Conservation (phyloP, 768 basidiomycete species). For the Pisolithus sp. region DNA sequence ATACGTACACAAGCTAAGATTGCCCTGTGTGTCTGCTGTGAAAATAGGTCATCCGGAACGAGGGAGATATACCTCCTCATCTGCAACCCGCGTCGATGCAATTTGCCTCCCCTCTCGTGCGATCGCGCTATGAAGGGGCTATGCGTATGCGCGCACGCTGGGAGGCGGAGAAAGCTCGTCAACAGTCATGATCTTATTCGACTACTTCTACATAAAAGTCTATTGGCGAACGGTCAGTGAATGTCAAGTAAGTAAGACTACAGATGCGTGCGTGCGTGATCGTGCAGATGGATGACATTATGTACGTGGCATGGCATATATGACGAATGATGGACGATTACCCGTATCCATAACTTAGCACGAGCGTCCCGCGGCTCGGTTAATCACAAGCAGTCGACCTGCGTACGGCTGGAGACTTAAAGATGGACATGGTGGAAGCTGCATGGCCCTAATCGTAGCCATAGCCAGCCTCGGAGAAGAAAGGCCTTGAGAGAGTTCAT, state of each 20-base stretch:
- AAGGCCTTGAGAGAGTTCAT: no score
- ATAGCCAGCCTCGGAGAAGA: no score
- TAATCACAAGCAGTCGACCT: conserved; percentile 13
- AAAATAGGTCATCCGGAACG: conserved; percentile 82
- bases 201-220: conserved; percentile 3
- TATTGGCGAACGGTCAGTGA: conserved; percentile 3
- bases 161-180: conserved; percentile 51
- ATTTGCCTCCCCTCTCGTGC: conserved; percentile 48
- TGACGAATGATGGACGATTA: no score
- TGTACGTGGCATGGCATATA: no score
- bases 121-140: conserved; percentile 62
- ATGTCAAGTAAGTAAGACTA: conserved; percentile 10
- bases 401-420: conserved; percentile 10
- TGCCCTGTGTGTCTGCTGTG: conserved; percentile 3
- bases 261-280: conserved; percentile 10
- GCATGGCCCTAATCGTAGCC: no score
- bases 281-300: background rate
- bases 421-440: conserved; percentile 4
- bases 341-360: no score
- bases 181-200: conserved; percentile 11
- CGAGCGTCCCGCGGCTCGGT: no score
- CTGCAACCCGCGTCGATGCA: conserved; percentile 60
- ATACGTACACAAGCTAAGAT: background rate
- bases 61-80: conserved; percentile 52
- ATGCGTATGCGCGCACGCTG: conserved; percentile 68